phyloP scores from a whole-genome alignment of 2,329 filamentous ascomycete species.

The Botrytis sinoallii region DNA sequence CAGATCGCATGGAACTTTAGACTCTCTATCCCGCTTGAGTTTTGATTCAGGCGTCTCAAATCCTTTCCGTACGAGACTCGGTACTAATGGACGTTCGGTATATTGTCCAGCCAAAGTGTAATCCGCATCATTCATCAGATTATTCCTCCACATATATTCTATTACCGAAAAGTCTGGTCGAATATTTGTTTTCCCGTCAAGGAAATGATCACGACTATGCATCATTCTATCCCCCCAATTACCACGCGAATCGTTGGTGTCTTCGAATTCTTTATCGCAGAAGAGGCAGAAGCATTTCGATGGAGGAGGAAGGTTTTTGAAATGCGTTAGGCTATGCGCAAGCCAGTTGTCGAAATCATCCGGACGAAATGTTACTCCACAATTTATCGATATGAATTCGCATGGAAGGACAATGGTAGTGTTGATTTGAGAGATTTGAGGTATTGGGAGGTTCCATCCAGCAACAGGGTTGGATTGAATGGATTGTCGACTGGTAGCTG shows the following conservation, averaged over 20 bases:
- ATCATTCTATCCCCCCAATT: slow-evolving; percentile 43
- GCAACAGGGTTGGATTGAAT: background rate
- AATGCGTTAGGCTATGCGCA: slow-evolving; percentile 41
- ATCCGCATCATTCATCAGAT: slow-evolving; percentile 35
- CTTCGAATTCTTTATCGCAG: slow-evolving; percentile 40
- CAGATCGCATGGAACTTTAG: slow-evolving; percentile 7
- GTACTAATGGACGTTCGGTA: slow-evolving; percentile 26
- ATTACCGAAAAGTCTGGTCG: slow-evolving; percentile 44
- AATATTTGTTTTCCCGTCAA: slow-evolving; percentile 25
- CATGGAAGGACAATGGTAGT: slow-evolving; percentile 29
- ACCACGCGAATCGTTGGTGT: slow-evolving; percentile 13
- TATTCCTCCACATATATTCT: slow-evolving; percentile 38
- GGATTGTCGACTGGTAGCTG: slow-evolving; percentile 2
- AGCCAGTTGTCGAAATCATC: slow-evolving; percentile 46
- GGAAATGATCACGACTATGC: slow-evolving; percentile 48
- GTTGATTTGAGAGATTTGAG: background rate
- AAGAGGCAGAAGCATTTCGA: slow-evolving; percentile 47
- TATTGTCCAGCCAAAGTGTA: slow-evolving; percentile 20
- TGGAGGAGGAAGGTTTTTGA: slow-evolving; percentile 40
- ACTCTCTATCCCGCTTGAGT: slow-evolving; percentile 9
- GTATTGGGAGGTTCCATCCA: slow-evolving; percentile 11
- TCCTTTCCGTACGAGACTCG: slow-evolving; percentile 18
- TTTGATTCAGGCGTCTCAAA: slow-evolving; percentile 24
- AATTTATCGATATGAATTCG: slow-evolving; percentile 36
- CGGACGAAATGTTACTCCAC: slow-evolving; percentile 40